phyloP scores from a whole-genome alignment of 768 basidiomycete species.

The Sarcodon aspratus region DNA sequence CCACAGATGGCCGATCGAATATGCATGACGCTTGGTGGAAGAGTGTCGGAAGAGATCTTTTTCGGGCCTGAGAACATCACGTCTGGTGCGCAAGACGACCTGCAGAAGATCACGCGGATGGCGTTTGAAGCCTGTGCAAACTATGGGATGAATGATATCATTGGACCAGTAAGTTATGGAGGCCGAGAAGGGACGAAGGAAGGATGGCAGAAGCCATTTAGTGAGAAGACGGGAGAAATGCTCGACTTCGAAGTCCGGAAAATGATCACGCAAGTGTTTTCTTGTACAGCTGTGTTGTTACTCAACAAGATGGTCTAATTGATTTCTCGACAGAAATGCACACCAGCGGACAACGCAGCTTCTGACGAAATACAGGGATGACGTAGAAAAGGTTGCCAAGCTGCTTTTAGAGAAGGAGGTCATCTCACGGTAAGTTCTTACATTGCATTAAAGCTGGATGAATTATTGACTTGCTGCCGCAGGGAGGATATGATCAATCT shows the following conservation, averaged over 20 bases:
- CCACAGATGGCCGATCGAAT: slow-evolving; percentile 93
- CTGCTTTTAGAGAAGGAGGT: slow-evolving; percentile 91
- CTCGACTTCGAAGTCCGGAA: slow-evolving; percentile 85
- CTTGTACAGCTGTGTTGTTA: neutral
- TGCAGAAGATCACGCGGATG: slow-evolving; percentile 97
- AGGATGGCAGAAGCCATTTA: slow-evolving; percentile 94
- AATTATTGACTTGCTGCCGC: slow-evolving; percentile 1
- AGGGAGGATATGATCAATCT: slow-evolving; percentile 85
- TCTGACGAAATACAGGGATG: slow-evolving; percentile 67
- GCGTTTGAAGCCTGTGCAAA: slow-evolving; percentile 93
- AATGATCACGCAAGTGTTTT: slow-evolving; percentile 68
- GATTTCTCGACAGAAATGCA: slow-evolving; percentile 38
- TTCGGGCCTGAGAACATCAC: slow-evolving; percentile 89
- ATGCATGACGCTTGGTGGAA: slow-evolving; percentile 97
- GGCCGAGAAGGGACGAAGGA: slow-evolving; percentile 78
- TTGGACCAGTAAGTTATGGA: slow-evolving; percentile 95
- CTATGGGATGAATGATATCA: slow-evolving; percentile 92
- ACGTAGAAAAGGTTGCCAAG: slow-evolving; percentile 91
- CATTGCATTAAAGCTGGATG: neutral
- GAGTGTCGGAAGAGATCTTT: slow-evolving; percentile 97
- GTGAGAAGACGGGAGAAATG: slow-evolving; percentile 94
- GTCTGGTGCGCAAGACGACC: slow-evolving; percentile 95
- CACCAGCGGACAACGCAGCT: slow-evolving; percentile 77
- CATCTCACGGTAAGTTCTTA: slow-evolving; percentile 63
- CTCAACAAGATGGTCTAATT: slow-evolving; percentile 5